Evolutionary conservation across 2,329 filamentous ascomycete genomes (phyloP), one percentile per base, ranked within the genome.

Genomic region (Penicillium sp.): DNA sequence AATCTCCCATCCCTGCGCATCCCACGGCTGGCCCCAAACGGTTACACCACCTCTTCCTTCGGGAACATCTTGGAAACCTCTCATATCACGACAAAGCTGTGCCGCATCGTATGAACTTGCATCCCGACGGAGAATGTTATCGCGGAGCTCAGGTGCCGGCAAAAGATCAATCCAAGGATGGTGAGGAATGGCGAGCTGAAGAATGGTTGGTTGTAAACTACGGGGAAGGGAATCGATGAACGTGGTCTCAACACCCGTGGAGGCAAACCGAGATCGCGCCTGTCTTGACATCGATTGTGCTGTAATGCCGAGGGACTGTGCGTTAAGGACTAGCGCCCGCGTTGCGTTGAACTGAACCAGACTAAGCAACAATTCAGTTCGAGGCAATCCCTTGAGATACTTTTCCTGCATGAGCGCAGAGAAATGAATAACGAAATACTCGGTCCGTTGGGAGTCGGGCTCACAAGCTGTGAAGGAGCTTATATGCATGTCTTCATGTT

Each of bases 151-250:
- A 3, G 64, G 46, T 19, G 58, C 26, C 13, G 66, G 65, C 10
- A 68, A 48, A 3, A 68, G 26, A 34, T 68, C 65, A n/a, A 67
- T 36, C 63, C 64, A 68, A 2, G 64, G 63, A 24, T 67, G 61
- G 43, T 69, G 64, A 3, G 48, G 47, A 3, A 62, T 52, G 13
- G 46, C 47, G 18, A 49, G 59, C 48, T 68, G 66, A 5, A 65
- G 48, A 2, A 14, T 1, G 5, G 64, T 69, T 0, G 64, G 59
- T 13, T 54, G 56, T 9, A 69, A 64, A 10, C n/a, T 50, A 33
- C 33, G 33, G 6, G 53, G 53, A 28, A 64, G 54, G 13, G 24
- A 28, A 10, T 10, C 10, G 24, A 28, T 28, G 24, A 28, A 5
- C 10, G 5, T 5, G 24, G 10, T 28, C 24, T 28, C 5, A 28